These are phyloP conservation scores for Fraxinus floribunda DNA, from an alignment of 305 asterid species.

Conservation along the genomic window DNA sequence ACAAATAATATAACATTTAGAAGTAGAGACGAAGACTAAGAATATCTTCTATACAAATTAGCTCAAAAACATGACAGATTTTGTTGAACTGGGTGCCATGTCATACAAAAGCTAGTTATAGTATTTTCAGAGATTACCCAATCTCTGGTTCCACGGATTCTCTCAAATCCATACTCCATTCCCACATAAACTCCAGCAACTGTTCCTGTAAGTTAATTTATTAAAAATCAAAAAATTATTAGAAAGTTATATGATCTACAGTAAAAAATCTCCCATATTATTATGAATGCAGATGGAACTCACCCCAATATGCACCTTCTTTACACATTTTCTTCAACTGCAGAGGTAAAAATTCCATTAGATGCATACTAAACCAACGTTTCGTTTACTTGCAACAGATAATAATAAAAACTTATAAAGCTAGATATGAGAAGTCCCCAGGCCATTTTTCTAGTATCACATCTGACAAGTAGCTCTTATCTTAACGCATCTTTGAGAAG, in stretches of 20 bases:
- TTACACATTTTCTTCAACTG: slow-evolving; percentile 83
- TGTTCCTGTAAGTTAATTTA: slow-evolving; percentile 45
- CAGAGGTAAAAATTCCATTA: slow-evolving; percentile 20
- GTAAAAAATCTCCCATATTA: neutral
- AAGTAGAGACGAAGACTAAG: neutral
- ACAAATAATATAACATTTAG: neutral
- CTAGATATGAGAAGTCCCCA: neutral
- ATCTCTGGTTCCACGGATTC: slow-evolving; percentile 67
- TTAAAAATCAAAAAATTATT: neutral
- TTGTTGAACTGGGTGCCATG: neutral
- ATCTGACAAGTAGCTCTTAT: neutral
- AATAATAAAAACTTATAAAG: neutral
- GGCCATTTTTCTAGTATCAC: neutral
- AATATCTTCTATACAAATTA: neutral
- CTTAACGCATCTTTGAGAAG: neutral
- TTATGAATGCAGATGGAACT: slow-evolving; percentile 25
- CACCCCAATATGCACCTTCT: slow-evolving; percentile 91
- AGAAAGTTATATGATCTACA: neutral
- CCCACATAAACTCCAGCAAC: slow-evolving; percentile 81
- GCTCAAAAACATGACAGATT: neutral
- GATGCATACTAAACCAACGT: neutral
- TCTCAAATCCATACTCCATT: slow-evolving; percentile 58
- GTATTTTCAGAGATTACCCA: slow-evolving; percentile 50
- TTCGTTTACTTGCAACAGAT: neutral
- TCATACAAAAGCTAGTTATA: neutral